Base-by-base conservation (phyloP, 352 stramenopile genomes). In the Hyphochytrium catenoides region DNA sequence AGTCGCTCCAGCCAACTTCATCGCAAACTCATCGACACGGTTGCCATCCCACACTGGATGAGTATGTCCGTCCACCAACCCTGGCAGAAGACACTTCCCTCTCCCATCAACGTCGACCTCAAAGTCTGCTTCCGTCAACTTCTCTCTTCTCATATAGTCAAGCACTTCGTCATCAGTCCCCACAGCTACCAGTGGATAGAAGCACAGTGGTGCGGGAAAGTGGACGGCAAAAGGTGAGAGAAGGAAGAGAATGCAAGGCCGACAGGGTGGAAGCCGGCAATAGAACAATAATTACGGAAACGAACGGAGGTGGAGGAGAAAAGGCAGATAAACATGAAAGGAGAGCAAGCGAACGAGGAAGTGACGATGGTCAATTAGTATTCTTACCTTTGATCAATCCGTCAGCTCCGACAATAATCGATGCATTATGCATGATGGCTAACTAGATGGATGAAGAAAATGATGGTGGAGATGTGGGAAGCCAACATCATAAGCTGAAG, bases 1-100 rank as follows among this genome's bases (percentile, higher is more conserved):
- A 4, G 65, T 77, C 14, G 68, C 68, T 9, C 68, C 65, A 5
- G 64, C 62, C 18, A 83, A 54, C 55, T 83, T 83, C 64, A 83
- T 77, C 31, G 62, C 64, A 31, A 78, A 83, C 50, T 83, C 68
- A 31, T 68, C 57, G n/a, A 78, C 65, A 44, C 68, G 68, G 50
- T 66, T 77, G 41, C 68, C 68, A 32, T 61, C 73, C 61, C 62
- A 83, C 18, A 83, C 68, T 1, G 68, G 68, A 39, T 83, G 68
- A 31, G 68, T 83, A 41, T 83, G 68, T 29, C 59, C 64, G 34
- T 83, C 68, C 7, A 83, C 62, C 22, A 83, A 65, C 15, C 68
- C 68, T 2, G 64, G 65, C 14, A 83, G 45, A n/a, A 77, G 52
- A 26, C 67, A 72, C 28, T 63, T 48, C 17, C 59, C 65, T 15